Percentiles rank a stretch among this genome's conserved stretches.
Conservation (phyloP, 225 moss, liverwort and hornwort species). For the Lunularia cruciata region DNA sequence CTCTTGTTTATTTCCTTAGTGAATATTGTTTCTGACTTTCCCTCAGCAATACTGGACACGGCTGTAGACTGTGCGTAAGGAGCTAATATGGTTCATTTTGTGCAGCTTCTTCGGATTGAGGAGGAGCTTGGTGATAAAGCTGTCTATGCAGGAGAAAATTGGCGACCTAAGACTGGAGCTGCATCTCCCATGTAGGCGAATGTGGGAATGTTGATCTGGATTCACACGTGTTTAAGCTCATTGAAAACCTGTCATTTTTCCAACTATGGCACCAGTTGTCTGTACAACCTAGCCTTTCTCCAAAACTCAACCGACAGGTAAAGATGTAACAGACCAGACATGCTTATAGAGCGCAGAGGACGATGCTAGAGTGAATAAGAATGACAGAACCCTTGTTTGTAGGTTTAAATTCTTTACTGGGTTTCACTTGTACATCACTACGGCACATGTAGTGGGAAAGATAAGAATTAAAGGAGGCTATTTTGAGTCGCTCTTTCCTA, state of each 20-base stretch:
- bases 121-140: conserved; percentile 97
- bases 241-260: neutral
- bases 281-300: neutral
- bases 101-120: conserved; percentile 91
- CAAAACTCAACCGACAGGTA: neutral
- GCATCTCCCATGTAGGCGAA: neutral
- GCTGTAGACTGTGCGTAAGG: no score
- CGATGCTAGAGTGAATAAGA: neutral
- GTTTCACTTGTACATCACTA: conserved; percentile 1
- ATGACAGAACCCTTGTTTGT: neutral
- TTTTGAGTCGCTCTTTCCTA: neutral
- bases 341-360: neutral
- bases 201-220: neutral
- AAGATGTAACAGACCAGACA: neutral
- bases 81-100: conserved; percentile 6
- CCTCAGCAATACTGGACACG: no score
- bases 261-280: neutral
- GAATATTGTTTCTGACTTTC: no score
- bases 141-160: conserved; percentile 82
- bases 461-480: neutral
- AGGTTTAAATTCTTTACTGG: neutral
- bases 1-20: no score
- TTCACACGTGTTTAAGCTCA: conserved; percentile 1
- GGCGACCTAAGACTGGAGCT: conserved; percentile 52
- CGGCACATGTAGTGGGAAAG: no score